A percentile compares a stretch with the other conserved stretches of the same genome.
phyloP scores from a whole-genome alignment of 805 yeast species.

The Danielozyma ontarioensis region DNA sequence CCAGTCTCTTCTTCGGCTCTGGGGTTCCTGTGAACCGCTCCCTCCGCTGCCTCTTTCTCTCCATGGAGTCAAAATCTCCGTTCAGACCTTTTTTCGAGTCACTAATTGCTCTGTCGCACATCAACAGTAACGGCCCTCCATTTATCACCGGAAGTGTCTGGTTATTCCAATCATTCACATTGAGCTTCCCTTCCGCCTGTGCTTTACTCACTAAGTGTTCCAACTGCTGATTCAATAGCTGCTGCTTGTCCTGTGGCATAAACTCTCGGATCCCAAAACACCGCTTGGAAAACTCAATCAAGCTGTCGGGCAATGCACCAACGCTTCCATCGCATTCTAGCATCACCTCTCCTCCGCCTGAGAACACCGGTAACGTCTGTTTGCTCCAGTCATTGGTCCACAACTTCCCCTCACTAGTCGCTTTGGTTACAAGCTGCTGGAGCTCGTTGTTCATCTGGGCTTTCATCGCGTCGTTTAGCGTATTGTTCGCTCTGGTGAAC shows the following conservation, averaged over 20 bases:
- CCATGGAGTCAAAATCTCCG: conserved; percentile 18
- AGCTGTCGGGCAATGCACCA: conserved; percentile 6
- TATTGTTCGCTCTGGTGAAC: conserved; percentile 27
- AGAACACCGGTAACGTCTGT: conserved; percentile 46
- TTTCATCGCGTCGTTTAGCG: conserved; percentile 29
- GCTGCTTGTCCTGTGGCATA: neutral
- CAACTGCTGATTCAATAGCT: neutral
- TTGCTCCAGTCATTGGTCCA: conserved; percentile 50
- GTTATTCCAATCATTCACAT: neutral
- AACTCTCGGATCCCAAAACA: neutral
- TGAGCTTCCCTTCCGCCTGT: neutral
- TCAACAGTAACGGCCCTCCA: neutral
- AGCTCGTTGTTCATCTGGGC: conserved; percentile 45
- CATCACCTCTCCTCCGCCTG: conserved; percentile 7
- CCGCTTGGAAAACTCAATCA: neutral
- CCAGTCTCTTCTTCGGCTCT: conserved; percentile 2
- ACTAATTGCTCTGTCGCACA: too few species aligned
- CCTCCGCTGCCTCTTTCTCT: conserved; percentile 39
- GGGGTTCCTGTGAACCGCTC: conserved; percentile 36
- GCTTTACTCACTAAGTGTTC: neutral
- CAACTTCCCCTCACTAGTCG: conserved; percentile 39
- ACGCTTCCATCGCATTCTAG: conserved; percentile 3
- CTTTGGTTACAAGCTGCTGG: conserved; percentile 43
- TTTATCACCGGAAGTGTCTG: neutral
- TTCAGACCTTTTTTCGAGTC: neutral